Conservation (phyloP, 805 yeast species). For the Cyberlindnera mycetangii region DNA sequence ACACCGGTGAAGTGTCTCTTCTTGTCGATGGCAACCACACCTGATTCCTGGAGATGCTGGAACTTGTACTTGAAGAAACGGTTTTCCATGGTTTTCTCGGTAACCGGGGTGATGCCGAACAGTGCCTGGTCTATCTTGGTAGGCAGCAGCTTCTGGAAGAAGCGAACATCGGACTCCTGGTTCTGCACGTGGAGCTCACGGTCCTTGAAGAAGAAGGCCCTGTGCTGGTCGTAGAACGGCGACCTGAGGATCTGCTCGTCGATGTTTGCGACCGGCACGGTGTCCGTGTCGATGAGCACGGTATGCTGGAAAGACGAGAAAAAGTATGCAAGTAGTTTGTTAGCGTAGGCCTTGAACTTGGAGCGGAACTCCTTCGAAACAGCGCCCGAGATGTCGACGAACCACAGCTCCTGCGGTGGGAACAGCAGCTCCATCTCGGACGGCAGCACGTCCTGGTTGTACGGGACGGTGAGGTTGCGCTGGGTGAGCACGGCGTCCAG, state of each 20-base stretch:
- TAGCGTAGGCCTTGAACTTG: conserved; percentile 39
- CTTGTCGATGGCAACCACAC: conserved; percentile 44
- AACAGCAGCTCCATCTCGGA: conserved; percentile 18
- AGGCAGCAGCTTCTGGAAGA: conserved; percentile 46
- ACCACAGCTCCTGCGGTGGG: conserved; percentile 39
- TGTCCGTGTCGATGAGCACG: conserved; percentile 51
- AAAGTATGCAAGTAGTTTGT: conserved; percentile 45
- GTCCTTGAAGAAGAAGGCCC: conserved; percentile 46
- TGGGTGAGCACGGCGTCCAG: conserved; percentile 3
- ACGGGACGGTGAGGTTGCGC: conserved; percentile 11
- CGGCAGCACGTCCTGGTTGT: background rate
- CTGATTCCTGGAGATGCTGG: conserved; percentile 43
- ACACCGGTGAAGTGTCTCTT: conserved; percentile 47
- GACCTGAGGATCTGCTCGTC: conserved; percentile 33
- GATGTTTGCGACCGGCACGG: conserved; percentile 41
- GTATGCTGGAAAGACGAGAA: conserved; percentile 49
- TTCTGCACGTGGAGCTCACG: conserved; percentile 35
- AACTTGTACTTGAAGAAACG: conserved; percentile 38
- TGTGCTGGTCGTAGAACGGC: conserved; percentile 31
- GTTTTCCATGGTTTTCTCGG: conserved; percentile 36
- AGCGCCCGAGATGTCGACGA: conserved; percentile 31
- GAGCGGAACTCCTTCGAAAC: conserved; percentile 18
- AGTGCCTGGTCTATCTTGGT: conserved; percentile 34
- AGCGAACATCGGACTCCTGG: conserved; percentile 28
- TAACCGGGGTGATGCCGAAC: conserved; percentile 34